phyloP scores from a whole-genome alignment of 2,329 filamentous ascomycete species.

The Chaetomiaceae sp. region DNA sequence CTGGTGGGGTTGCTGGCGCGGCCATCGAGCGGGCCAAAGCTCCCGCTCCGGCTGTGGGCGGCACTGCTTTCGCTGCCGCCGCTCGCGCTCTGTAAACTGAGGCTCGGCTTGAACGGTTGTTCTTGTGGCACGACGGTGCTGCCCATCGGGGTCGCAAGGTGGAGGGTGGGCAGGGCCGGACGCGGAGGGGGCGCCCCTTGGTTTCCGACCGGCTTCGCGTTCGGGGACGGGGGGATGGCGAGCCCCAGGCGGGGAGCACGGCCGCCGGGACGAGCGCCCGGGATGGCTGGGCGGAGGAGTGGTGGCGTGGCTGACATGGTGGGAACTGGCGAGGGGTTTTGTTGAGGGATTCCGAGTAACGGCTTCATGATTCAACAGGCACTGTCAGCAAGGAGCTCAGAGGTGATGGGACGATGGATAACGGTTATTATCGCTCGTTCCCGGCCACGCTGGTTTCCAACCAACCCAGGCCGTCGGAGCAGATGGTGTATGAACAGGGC shows the following conservation, averaged over 20 bases:
- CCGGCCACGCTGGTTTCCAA: too few relatives aligned
- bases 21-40: slow-evolving; percentile 73
- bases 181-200: slow-evolving; percentile 43
- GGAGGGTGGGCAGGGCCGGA: slow-evolving; percentile 71
- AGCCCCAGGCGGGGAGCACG: slow-evolving; percentile 77
- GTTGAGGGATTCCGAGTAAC: slow-evolving; percentile 21
- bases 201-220: slow-evolving; percentile 67
- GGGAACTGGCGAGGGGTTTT: slow-evolving; percentile 38
- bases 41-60: slow-evolving; percentile 76
- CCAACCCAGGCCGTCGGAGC: too few relatives aligned
- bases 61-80: slow-evolving; percentile 76
- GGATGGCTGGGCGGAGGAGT: slow-evolving; percentile 77
- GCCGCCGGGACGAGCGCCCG: slow-evolving; percentile 60
- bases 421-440: too few relatives aligned
- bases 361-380: slow-evolving; percentile 11
- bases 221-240: slow-evolving; percentile 84
- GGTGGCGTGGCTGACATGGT: slow-evolving; percentile 74
- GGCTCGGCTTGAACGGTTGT: slow-evolving; percentile 49
- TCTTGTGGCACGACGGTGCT: slow-evolving; percentile 69
- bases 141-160: slow-evolving; percentile 81
- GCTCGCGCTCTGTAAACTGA: slow-evolving; percentile 59
- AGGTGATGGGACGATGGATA: background rate
- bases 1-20: slow-evolving; percentile 77
- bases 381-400: background rate
- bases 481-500: background rate